A percentile compares a stretch with the other conserved stretches of the same genome.
Conservation (phyloP, 2,329 filamentous ascomycete species). For the Cercospora sp. region DNA sequence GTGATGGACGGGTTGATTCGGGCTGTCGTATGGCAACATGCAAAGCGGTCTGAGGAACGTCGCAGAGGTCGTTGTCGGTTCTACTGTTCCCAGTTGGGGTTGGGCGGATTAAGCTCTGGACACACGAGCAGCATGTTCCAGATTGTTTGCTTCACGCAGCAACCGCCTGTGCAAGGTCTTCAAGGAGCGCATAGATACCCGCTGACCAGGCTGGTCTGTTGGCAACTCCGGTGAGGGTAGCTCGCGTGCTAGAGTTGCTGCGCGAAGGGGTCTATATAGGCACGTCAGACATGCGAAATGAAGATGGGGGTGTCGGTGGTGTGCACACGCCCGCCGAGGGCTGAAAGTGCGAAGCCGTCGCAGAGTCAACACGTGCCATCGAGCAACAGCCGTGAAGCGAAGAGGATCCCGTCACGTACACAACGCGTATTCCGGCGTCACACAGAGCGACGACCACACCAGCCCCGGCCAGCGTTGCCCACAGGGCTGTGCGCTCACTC, state of each 20-base stretch:
- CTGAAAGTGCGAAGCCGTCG: background rate
- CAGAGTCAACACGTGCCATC: constrained; percentile 1
- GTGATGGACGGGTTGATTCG: background rate
- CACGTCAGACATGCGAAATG: constrained; percentile 12
- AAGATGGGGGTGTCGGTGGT: background rate
- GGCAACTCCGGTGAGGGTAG: background rate
- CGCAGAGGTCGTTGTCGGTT: background rate
- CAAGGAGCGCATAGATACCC: constrained; percentile 11
- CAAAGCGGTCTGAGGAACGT: constrained; percentile 10
- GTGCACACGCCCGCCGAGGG: background rate
- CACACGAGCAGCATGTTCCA: constrained; percentile 11
- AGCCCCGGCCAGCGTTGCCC: background rate
- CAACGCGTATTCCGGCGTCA: constrained; percentile 10
- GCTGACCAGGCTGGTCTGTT: background rate
- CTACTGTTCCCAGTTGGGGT: background rate
- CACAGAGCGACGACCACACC: background rate
- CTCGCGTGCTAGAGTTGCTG: background rate
- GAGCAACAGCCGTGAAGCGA: constrained; percentile 14
- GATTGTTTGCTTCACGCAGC: background rate
- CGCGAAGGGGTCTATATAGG: background rate
- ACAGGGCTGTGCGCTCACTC: background rate
- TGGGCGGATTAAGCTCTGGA: constrained; percentile 11
- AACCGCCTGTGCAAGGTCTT: background rate
- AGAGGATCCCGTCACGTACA: constrained; percentile 5
- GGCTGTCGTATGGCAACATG: constrained; percentile 1